Evolutionary conservation across 2,329 filamentous ascomycete species (phyloP), one percentile per base, ranked within the genome.

Genomic region (Paecilomyces niveus): DNA sequence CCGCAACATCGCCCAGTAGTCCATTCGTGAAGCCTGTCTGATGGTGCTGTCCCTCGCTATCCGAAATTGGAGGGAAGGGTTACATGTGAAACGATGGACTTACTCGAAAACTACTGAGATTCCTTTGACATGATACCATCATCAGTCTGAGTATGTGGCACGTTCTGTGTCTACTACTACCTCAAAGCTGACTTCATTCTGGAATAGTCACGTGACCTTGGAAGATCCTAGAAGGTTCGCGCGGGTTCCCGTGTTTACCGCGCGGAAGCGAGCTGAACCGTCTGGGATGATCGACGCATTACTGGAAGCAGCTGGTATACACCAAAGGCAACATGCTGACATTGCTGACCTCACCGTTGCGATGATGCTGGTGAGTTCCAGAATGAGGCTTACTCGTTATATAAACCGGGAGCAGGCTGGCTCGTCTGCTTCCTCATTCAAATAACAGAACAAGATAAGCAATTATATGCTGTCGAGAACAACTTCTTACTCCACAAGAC

Each of bases 1-100:
- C 67, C 90, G 86, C 68, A 90, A 94, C 72, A 87, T 95, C 57
- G 68, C 68, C 59, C 72, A 69, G 69, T 67, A 31, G 57, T 49
- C 5, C 22, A 13, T 52, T 29, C 21, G 50, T 29, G 26, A 24
- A 29, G 22, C 11, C 26, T 22, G 21, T 29, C 13, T 26, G 45
- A 50, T 53, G 57, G 22, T 24, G 9, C n/a, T n/a, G 35, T 18
- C 15, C 15, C 18, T 39, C n/a, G n/a, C 15, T n/a, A n/a, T 45
- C n/a, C 15, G 39, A 3, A 45, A 8, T 18, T n/a, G 39, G 15
- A n/a, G 15, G 18, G 39, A 35, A 24, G 13, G 49, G 45, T 35
- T 21, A 8, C 13, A 53, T 13, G 22, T 24, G 51, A 18, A 9
- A 18, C 0, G 39, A 9, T 3, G 39, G 21, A 9, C 39, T 45